Evolutionary conservation across 768 basidiomycete species (phyloP).

Genomic region (Boletellus sp.): DNA sequence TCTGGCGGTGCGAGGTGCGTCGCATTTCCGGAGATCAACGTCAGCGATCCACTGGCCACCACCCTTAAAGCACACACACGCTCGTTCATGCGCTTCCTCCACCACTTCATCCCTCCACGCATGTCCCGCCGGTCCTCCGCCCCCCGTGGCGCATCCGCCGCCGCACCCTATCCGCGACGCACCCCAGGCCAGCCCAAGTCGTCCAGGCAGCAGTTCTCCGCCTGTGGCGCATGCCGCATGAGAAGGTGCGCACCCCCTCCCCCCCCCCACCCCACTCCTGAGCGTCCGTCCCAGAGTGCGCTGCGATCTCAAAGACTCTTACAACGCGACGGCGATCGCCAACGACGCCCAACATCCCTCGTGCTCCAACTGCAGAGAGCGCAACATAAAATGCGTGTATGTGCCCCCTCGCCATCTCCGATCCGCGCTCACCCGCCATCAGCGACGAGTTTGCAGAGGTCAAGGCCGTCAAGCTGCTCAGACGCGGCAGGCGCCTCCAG

Average conservation of each 20-base stretch:
- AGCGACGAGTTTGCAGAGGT: slow-evolving; percentile 92
- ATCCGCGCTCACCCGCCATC: slow-evolving; percentile 7
- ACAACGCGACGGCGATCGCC: slow-evolving; percentile 42
- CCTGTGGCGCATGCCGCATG: slow-evolving; percentile 91
- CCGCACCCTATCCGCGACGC: slow-evolving; percentile 43
- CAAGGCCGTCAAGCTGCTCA: slow-evolving; percentile 82
- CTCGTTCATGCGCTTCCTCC: slow-evolving; percentile 26
- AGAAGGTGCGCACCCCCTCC: slow-evolving; percentile 51
- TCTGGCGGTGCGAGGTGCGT: slow-evolving; percentile 23
- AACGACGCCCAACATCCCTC: slow-evolving; percentile 41
- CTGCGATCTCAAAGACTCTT: slow-evolving; percentile 87
- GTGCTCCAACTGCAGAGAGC: slow-evolving; percentile 89
- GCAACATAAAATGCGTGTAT: slow-evolving; percentile 90
- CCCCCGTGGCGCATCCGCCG: slow-evolving; percentile 23
- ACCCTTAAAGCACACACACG: slow-evolving; percentile 17
- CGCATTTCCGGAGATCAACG: slow-evolving; percentile 31
- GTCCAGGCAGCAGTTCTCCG: slow-evolving; percentile 82
- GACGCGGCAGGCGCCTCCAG: slow-evolving; percentile 74
- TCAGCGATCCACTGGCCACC: slow-evolving; percentile 18
- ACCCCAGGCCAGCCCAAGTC: slow-evolving; percentile 66
- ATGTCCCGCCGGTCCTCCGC: slow-evolving; percentile 60
- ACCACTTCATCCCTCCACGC: slow-evolving; percentile 13
- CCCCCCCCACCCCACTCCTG: background rate
- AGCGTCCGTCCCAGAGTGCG: slow-evolving; percentile 57
- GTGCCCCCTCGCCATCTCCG: slow-evolving; percentile 31